Base-by-base conservation (phyloP, 1,284 basidiomycete genomes). In the Rhodotorula glutinis region DNA sequence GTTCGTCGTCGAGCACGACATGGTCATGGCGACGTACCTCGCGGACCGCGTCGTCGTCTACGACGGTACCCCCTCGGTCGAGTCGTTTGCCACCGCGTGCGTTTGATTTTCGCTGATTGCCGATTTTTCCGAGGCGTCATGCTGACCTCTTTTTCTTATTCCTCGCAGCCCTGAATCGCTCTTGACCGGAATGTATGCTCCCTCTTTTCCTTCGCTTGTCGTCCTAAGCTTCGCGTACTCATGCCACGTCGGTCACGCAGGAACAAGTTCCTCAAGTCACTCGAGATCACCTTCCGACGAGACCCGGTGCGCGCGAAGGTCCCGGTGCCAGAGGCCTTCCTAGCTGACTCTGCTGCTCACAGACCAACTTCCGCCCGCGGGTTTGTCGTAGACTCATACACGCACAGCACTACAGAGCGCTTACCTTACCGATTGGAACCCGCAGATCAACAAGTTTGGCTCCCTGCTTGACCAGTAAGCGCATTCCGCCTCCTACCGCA, bases 1-100 rank as follows among this genome's bases (percentile, higher is more conserved):
- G 0, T 96, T 98, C 79, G 85, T 97, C 75, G 95, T 96, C 76
- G 93, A 96, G 84, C 93, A 96, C 86, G 93, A 97, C 82, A 96
- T 96, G 80, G 92, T 93, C 81, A 63, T 67, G 72, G 92, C 93
- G 7, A 95, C 93, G 4, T 97, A 97, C 79, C 88, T 97, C 65
- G 92, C 93, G 57, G 94, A 97, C 79, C 89, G 93, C 69, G 94
- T 98, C 75, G 95, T 98, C 73, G 92, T 97, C 33, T 75, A 69
- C 65, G 58, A 60, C 29, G 69, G 64, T 46, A 44, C 47, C 23
- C 64, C 65, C 29, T 66, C 67, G 38, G 53, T 70, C 62, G 64
- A 74, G 63, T 69, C 71, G 40, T 73, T 70, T 64, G 71, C 71
- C 25, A 57, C 56, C 14, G 61, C 69, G 65, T 69, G 46, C 56